Base-by-base conservation (phyloP, 179 eudicot species). In the Amaranthus tricolor region DNA sequence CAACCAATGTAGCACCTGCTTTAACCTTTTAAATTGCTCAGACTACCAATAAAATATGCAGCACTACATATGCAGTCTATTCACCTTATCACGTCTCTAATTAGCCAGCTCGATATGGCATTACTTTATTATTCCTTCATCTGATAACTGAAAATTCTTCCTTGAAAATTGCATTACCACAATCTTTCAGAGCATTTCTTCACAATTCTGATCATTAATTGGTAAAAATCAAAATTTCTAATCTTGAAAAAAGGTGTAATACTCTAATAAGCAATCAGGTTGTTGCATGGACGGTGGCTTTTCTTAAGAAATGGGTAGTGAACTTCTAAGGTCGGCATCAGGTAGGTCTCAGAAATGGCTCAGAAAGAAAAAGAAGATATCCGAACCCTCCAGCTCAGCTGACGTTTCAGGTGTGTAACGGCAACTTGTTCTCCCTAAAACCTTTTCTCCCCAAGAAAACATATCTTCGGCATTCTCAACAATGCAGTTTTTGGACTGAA, bases 281-380 rank as follows among this genome's bases (percentile, higher is more conserved):
- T 54, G 58, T 63, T 70, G 79, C 76, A 79, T 75, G 81, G 81
- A 58, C 52, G 6, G 61, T 9, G 21, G 59, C 48, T 81, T 72
- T 47, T 76, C 57, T 74, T 56, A 44, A 77, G 80, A 13, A 24
- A 89, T 88, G 96, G 90, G 83, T 40, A 86, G 73, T 59, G 85
- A 86, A 83, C 72, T 81, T 14, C 62, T 55, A 11, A 75, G 77
- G 77, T 78, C 85, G 44, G 66, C 68, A 55, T 76, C 86, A 2
- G 69, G 77, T 62, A 82, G 79, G 83, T 68, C 88, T 19, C 81
- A 71, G 9, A 66, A 71, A 74, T 84, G 90, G 93, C 81, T 86
- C 62, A 68, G 86, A 67, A 84, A 85, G 83, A 85, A 85, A 81
- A 74, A 78, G 13, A 89, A 85, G 87, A 89, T 67, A 74, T 72